Evolutionary conservation across 441 rosid species (phyloP), one percentile per base, ranked within the genome.

Genomic region (Raphanus hybrid): DNA sequence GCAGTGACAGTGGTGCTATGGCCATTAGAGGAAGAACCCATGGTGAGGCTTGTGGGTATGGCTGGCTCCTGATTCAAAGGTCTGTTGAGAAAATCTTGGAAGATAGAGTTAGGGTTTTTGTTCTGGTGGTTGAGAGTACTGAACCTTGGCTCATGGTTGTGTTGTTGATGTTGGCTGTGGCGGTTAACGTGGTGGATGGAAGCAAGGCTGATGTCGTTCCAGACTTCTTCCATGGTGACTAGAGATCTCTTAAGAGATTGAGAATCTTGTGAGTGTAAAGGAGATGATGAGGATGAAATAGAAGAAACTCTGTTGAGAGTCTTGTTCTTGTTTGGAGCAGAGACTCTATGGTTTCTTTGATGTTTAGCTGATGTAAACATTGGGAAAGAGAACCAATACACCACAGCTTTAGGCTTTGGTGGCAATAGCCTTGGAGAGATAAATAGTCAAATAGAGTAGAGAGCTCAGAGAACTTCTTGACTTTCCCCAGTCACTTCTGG

Each of bases 211-310:
- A 92, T 88, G 71, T 89, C 93, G 23, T 87, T 88, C 94, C 97
- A 92, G 0, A 92, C 90, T 70, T 92, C 92, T 85, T 90, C 97
- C 93, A 90, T 92, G 82, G 89, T 81, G 75, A 66, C 69, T 62
- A 52, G 15, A 67, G 77, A 70, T 34, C 71, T 79, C 75, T 52
- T 61, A 0, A 67, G 63, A 70, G 26, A 43, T 14, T 58, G 81
- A 23, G 69, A 73, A 27, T 64, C 52, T 70, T 32, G 69, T 39
- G 67, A 67, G 50, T 29, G 81, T 50, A 34, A 54, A 35, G 82
- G 32, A 5, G 84, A 74, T 1, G 78, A 66, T 4, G 84, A 54
- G 2, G 77, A 69, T 4, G 84, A 64, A 64, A 69, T 55, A 75
- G 80, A 80, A 48, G 78, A 57, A 61, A 52, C 41, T 61, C 54